Percentiles rank a stretch among this genome's conserved stretches.
These are phyloP conservation scores for Sisymbrium altissimum DNA, from an alignment of 345 rosid genomes.

Conservation along the genomic window DNA sequence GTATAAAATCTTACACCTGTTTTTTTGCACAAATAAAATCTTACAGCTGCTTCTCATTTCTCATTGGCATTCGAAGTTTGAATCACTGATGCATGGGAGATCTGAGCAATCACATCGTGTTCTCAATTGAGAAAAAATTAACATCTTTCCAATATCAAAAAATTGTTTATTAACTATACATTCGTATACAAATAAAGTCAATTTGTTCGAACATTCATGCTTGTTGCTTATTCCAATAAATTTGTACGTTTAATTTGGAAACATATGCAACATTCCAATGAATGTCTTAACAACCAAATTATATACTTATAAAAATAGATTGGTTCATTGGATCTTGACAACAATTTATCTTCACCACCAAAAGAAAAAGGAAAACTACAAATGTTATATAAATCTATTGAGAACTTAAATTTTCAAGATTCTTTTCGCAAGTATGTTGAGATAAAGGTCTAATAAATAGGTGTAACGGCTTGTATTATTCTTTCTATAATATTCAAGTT, in stretches of 20 bases:
- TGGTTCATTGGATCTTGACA: constrained; percentile 34
- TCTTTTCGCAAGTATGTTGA: constrained; percentile 4
- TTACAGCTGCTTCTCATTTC: neutral
- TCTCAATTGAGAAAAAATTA: neutral
- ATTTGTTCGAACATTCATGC: constrained; percentile 21
- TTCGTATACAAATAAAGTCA: neutral
- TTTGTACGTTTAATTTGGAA: constrained; percentile 26
- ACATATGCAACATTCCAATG: constrained; percentile 31
- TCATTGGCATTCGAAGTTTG: neutral
- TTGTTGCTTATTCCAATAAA: constrained; percentile 28
- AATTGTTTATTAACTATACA: neutral
- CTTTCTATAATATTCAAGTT: neutral
- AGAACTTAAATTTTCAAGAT: neutral
- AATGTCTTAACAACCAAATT: constrained; percentile 28
- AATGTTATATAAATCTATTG: constrained; percentile 2
- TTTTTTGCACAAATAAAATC: too few species aligned
- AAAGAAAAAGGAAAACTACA: neutral
- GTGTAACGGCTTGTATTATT: constrained; percentile 11
- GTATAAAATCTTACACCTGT: neutral
- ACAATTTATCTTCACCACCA: constrained; percentile 19
- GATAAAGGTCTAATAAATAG: constrained; percentile 6
- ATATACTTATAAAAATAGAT: constrained; percentile 2
- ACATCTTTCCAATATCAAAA: neutral
- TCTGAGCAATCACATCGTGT: neutral
- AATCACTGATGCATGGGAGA: neutral